phyloP scores from a whole-genome alignment of 306 rosid genomes.

The Sophora flavescens region DNA sequence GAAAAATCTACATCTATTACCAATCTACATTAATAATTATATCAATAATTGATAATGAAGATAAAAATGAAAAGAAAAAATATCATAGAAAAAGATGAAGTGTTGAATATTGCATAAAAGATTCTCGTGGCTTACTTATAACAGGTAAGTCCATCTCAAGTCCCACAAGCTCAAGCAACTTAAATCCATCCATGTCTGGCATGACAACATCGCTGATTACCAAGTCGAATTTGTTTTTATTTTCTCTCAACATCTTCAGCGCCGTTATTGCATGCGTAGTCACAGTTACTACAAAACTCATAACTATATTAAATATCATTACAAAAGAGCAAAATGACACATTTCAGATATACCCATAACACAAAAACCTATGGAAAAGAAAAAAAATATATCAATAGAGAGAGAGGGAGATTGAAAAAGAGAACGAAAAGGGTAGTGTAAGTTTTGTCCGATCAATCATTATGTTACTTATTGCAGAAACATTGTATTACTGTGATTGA shows the following conservation, averaged over 20 bases:
- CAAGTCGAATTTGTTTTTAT: constrained; percentile 73
- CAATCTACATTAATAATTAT: constrained; percentile 9
- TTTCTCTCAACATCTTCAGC: constrained; percentile 78
- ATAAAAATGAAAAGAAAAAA: background rate
- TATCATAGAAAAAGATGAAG: background rate
- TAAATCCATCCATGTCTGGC: constrained; percentile 99
- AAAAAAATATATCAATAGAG: background rate
- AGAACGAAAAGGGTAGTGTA: background rate
- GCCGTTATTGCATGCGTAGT: constrained; percentile 74
- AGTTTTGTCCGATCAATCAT: background rate
- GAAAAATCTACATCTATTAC: background rate
- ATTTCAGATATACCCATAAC: background rate
- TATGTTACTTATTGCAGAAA: background rate
- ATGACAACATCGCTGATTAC: constrained; percentile 96
- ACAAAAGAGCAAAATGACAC: background rate
- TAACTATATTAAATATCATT: constrained; percentile 8
- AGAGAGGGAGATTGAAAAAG: background rate
- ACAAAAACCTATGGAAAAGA: constrained; percentile 15
- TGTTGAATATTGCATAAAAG: constrained; percentile 1
- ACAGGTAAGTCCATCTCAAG: constrained; percentile 99
- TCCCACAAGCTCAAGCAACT: constrained; percentile 92
- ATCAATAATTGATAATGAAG: background rate
- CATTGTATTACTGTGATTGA: background rate
- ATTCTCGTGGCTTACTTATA: constrained; percentile 68
- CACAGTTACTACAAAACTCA: constrained; percentile 76